Conservation (phyloP, 345 rosid species). For the Citrus australasica region DNA sequence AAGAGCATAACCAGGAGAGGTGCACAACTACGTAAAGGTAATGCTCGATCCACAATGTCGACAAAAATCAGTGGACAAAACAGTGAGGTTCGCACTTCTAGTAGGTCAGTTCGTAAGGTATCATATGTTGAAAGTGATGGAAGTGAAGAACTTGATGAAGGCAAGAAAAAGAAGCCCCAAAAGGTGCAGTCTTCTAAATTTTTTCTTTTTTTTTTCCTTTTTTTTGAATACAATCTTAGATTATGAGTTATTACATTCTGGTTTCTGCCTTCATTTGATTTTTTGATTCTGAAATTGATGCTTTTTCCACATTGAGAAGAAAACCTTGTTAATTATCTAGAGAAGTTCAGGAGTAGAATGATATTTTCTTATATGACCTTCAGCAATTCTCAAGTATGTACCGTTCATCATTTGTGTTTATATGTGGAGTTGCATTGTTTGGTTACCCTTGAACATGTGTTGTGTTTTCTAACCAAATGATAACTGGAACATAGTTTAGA, state of each 20-base stretch:
- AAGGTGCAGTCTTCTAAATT: constrained; percentile 47
- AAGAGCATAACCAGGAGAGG: constrained; percentile 63
- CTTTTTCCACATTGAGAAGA: not conserved
- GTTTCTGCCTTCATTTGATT: not conserved
- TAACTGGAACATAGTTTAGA: not conserved
- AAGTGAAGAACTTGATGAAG: constrained; percentile 91
- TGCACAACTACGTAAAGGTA: constrained; percentile 53
- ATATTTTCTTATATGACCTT: not conserved
- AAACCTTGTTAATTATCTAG: not conserved
- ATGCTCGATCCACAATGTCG: constrained; percentile 42
- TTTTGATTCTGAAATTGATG: constrained; percentile 1
- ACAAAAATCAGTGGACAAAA: constrained; percentile 40
- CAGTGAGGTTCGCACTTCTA: constrained; percentile 85
- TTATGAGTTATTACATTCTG: not conserved
- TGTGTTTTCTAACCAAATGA: not conserved
- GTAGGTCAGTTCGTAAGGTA: constrained; percentile 88
- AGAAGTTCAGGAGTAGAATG: not conserved
- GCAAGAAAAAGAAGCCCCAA: constrained; percentile 64
- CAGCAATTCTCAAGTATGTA: no score
- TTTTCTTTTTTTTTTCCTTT: not conserved
- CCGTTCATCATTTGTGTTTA: not conserved
- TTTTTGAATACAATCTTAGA: not conserved
- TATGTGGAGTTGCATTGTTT: not conserved
- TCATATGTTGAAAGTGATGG: constrained; percentile 99
- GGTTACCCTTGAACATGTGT: not conserved